Evolutionary conservation across 805 yeast genomes (phyloP), one percentile per base, ranked within the genome.

Genomic region (Metschnikowia drakensbergensis): DNA sequence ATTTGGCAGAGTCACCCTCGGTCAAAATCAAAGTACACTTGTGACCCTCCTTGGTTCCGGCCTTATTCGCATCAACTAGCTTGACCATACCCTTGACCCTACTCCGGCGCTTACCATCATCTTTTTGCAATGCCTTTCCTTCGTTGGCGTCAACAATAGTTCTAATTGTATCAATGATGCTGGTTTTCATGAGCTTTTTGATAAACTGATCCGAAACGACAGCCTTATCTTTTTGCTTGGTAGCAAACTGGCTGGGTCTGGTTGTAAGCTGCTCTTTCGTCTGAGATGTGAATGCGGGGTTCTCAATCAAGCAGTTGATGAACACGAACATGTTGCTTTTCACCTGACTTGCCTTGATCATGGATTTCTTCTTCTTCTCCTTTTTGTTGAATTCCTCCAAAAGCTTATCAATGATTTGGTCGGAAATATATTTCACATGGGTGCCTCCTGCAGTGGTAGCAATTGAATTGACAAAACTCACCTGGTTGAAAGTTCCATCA

Each of bases 391-490:
- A 72, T 6, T 75, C 72, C 10, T 87, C 97, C 48, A 82, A 70
- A 48, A 91, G 79, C 64, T 88, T 90, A 52, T 76, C 80, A 26
- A 88, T 84, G 47, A 94, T 78, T 69, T 91, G 88, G 65, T 92
- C 97, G 4, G 95, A 75, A 29, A 91, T 77, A 63, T 84, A 82
- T 56, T 85, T 90, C 32, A 90, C 95, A 65, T 94, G 99, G 0
- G 99, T 87, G 58, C 99, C 99, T 51, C 99, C 99, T 1, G 92
- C 72, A 0, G 98, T 92, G 0, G 99, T 94, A 0, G 99, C 99
- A 64, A 94, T 94, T 5, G 97, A 90, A 65, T 94, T 94, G 11
- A 94, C 99, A 70, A 94, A 94, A 32, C 97, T 91, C 37, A 94
- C 94, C 66, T 94, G 99, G 59, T 88, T 88, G 68, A 94, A 94